A percentile compares a stretch with the other conserved stretches of the same genome.
Conservation (phyloP, 768 basidiomycete genomes). For the Suillus cothurnatus region DNA sequence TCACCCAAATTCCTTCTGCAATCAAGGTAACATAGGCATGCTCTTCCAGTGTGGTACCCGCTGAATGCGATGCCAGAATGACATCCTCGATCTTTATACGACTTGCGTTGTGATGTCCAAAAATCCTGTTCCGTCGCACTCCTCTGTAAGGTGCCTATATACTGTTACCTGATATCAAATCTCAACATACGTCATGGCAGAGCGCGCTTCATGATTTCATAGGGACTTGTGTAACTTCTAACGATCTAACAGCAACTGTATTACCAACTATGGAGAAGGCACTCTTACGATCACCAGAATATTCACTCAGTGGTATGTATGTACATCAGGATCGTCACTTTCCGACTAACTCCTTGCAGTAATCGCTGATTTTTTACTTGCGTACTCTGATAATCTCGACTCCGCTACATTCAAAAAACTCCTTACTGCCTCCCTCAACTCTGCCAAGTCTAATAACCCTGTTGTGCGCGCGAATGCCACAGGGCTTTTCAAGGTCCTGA, state of each 20-base stretch:
- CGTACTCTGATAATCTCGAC: conserved; percentile 54
- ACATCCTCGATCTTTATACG: conserved; percentile 61
- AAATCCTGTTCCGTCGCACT: conserved; percentile 57
- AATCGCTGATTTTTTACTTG: conserved; percentile 57
- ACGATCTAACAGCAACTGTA: conserved; percentile 54
- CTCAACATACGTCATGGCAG: conserved; percentile 33
- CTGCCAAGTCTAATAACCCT: conserved; percentile 74
- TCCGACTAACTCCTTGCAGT: conserved; percentile 37
- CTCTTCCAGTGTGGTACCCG: background rate
- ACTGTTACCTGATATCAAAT: conserved; percentile 12
- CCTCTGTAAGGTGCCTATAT: conserved; percentile 46
- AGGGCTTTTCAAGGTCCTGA: conserved; percentile 55
- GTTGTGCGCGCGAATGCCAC: conserved; percentile 58
- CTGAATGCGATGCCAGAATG: conserved; percentile 41
- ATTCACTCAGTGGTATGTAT: conserved; percentile 61
- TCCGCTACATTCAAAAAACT: conserved; percentile 52
- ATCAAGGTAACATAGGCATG: conserved; percentile 42
- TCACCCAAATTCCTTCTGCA: conserved; percentile 45
- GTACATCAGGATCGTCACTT: background rate
- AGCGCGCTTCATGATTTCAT: conserved; percentile 66
- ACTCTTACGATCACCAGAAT: conserved; percentile 80
- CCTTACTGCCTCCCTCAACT: conserved; percentile 60
- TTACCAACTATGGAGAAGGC: conserved; percentile 81
- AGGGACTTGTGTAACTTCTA: conserved; percentile 45
- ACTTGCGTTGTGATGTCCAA: conserved; percentile 70